Conservation (phyloP, 2,329 filamentous ascomycete genomes). For the Apiospora koreana region DNA sequence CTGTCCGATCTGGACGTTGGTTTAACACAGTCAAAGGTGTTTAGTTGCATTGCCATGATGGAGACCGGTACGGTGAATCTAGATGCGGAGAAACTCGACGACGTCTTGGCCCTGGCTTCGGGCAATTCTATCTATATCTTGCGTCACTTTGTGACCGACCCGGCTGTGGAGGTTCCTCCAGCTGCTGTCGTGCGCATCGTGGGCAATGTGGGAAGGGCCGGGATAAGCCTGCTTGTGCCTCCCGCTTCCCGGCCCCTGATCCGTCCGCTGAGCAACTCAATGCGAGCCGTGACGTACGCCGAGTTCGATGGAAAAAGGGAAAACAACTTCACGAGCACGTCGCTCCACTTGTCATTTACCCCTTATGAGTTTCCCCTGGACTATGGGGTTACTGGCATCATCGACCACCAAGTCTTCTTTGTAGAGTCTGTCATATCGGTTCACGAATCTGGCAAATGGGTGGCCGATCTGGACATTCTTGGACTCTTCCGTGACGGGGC, state of each 20-base stretch:
- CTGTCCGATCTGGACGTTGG: background rate
- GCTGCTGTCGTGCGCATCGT: background rate
- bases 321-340: slow-evolving; percentile 7
- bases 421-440: background rate
- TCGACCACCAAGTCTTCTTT: slow-evolving; percentile 5
- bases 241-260: background rate
- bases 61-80: slow-evolving; percentile 10
- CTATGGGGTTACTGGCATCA: background rate
- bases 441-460: slow-evolving; percentile 1
- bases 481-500: background rate
- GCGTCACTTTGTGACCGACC: background rate
- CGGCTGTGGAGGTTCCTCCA: background rate
- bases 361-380: background rate
- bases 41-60: slow-evolving; percentile 14
- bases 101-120: slow-evolving; percentile 4
- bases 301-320: slow-evolving; percentile 4
- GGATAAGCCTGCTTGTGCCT: background rate
- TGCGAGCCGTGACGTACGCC: background rate
- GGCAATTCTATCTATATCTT: slow-evolving; percentile 13
- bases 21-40: background rate
- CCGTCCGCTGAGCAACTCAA: background rate
- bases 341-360: slow-evolving; percentile 3
- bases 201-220: background rate
- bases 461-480: background rate
- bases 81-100: background rate